Conservation (phyloP, 2,329 filamentous ascomycete genomes). For the Colletotrichum viniferum region DNA sequence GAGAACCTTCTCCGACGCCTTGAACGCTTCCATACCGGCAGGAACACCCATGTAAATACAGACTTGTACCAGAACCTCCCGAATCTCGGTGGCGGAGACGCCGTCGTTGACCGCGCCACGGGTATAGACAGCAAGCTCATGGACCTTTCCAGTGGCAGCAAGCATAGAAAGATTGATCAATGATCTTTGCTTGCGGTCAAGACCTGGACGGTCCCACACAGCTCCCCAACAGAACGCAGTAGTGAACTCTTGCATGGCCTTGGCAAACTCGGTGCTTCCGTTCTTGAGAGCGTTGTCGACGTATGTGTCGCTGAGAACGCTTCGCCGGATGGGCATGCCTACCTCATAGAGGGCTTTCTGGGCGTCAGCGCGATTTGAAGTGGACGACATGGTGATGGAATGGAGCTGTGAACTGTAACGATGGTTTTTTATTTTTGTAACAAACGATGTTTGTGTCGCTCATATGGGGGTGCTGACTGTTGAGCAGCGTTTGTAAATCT, state of each 20-base stretch:
- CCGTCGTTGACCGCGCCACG: slow-evolving; percentile 67
- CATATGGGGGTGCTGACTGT: neutral
- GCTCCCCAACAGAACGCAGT: slow-evolving; percentile 66
- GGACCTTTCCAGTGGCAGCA: slow-evolving; percentile 57
- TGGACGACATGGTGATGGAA: neutral
- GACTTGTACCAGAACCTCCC: slow-evolving; percentile 55
- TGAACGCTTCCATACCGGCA: slow-evolving; percentile 24
- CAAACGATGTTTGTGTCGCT: neutral
- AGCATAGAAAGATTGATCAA: slow-evolving; percentile 70
- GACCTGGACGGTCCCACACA: slow-evolving; percentile 65
- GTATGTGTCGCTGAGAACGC: slow-evolving; percentile 62
- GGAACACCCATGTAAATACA: slow-evolving; percentile 44
- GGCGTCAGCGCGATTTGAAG: slow-evolving; percentile 26
- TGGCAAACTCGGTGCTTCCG: slow-evolving; percentile 58
- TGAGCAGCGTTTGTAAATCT: neutral
- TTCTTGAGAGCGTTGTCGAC: slow-evolving; percentile 59
- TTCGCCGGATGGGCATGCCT: slow-evolving; percentile 61
- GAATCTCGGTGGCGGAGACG: slow-evolving; percentile 53
- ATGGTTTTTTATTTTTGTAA: neutral
- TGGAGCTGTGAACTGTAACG: neutral
- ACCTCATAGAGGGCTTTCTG: slow-evolving; percentile 63
- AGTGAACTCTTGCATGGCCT: slow-evolving; percentile 63
- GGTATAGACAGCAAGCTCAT: slow-evolving; percentile 64
- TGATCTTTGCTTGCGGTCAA: slow-evolving; percentile 62
- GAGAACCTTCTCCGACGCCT: neutral